These are phyloP conservation scores for Alternaria longipes DNA, from an alignment of 2,329 filamentous ascomycete genomes.

Conservation along the genomic window DNA sequence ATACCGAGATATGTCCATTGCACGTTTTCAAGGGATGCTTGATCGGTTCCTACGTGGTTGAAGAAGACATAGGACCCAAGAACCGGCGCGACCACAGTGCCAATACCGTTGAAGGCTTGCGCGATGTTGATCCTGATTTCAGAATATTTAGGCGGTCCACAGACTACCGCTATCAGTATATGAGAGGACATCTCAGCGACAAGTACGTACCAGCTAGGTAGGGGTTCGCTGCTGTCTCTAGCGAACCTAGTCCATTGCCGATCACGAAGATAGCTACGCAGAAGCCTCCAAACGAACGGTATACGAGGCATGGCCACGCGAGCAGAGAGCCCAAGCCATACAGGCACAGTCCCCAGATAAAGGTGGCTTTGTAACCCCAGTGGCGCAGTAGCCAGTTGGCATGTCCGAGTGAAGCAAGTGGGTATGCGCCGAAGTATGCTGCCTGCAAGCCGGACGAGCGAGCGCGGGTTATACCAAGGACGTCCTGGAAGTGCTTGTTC, in stretches of 20 bases:
- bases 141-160: constrained; percentile 67
- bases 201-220: constrained; percentile 23
- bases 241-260: constrained; percentile 61
- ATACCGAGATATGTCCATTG: constrained; percentile 73
- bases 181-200: neutral
- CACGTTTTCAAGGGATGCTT: constrained; percentile 64
- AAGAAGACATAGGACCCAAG: constrained; percentile 71
- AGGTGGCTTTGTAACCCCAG: constrained; percentile 58
- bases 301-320: constrained; percentile 67
- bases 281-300: constrained; percentile 67
- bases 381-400: constrained; percentile 60
- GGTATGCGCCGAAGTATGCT: constrained; percentile 61
- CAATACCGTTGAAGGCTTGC: constrained; percentile 67
- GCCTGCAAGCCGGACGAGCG: constrained; percentile 59
- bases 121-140: constrained; percentile 68
- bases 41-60: constrained; percentile 60
- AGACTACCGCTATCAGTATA: constrained; percentile 47
- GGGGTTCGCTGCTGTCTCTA: constrained; percentile 69
- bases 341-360: constrained; percentile 63
- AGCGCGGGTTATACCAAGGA: constrained; percentile 55
- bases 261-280: constrained; percentile 67
- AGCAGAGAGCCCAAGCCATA: constrained; percentile 66
- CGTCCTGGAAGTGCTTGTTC: constrained; percentile 59
- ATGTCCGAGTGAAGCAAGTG: constrained; percentile 59
- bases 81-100: constrained; percentile 67